Evolutionary conservation across 2,329 filamentous ascomycete genomes (phyloP).

Genomic region (Alternaria conjuncta): DNA sequence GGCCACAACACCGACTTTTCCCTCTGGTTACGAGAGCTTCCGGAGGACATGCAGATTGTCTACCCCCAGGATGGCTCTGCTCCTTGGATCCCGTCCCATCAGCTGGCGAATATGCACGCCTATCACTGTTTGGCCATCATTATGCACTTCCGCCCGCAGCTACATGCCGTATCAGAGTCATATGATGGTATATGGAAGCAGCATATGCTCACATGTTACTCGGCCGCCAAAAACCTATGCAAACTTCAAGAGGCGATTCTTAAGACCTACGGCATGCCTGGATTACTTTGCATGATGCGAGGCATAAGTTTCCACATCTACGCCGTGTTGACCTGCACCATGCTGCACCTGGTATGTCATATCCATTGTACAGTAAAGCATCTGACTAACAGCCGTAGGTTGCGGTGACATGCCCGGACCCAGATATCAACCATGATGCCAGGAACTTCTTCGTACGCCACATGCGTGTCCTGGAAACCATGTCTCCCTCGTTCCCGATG

Average conservation of each 20-base stretch:
- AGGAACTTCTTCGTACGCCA: constrained; percentile 89
- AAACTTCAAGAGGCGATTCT: constrained; percentile 84
- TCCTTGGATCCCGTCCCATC: constrained; percentile 86
- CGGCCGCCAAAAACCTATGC: constrained; percentile 83
- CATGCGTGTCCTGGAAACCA: constrained; percentile 90
- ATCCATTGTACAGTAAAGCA: not conserved
- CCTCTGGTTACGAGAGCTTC: constrained; percentile 77
- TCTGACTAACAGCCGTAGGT: constrained; percentile 63
- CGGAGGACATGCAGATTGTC: constrained; percentile 75
- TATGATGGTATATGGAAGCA: constrained; percentile 83
- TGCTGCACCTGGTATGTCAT: constrained; percentile 85
- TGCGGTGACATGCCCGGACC: constrained; percentile 90
- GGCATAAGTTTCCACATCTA: constrained; percentile 98
- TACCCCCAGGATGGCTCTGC: constrained; percentile 80
- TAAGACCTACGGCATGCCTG: constrained; percentile 76
- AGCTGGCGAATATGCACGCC: constrained; percentile 85
- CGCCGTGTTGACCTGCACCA: constrained; percentile 85
- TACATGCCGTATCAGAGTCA: constrained; percentile 75
- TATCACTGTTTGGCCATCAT: constrained; percentile 88
- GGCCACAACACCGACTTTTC: constrained; percentile 79
- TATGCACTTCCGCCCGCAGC: constrained; percentile 84
- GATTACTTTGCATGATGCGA: constrained; percentile 88
- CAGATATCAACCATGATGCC: constrained; percentile 82
- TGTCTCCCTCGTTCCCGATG: constrained; percentile 83
- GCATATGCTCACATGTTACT: constrained; percentile 86